Evolutionary conservation across 2,329 filamentous ascomycete genomes (phyloP).

Genomic region (Cladosporium sp.): DNA sequence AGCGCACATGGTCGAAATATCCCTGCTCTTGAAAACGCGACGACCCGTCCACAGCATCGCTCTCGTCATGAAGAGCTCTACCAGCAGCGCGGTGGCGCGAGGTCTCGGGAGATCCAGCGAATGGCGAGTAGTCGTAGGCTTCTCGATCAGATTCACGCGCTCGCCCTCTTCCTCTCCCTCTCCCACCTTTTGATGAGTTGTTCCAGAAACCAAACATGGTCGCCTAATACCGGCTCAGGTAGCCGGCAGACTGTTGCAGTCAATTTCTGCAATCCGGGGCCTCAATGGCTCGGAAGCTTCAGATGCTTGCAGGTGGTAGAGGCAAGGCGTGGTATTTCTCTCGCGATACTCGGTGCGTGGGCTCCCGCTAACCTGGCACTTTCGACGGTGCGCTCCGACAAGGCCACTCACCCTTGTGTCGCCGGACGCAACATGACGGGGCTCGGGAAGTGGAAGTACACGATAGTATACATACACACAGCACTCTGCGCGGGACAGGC

Average conservation of each 20-base stretch:
- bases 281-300: slow-evolving; percentile 8
- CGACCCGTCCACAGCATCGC: slow-evolving; percentile 14
- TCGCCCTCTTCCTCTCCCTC: not conserved
- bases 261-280: not conserved
- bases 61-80: slow-evolving; percentile 14
- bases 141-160: slow-evolving; percentile 6
- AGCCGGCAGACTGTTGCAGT: not conserved
- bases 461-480: not conserved
- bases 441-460: slow-evolving; percentile 7
- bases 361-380: too few species aligned
- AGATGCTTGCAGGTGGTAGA: not conserved
- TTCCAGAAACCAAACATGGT: slow-evolving; percentile 12
- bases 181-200: slow-evolving; percentile 2
- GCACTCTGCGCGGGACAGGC: slow-evolving; percentile 1
- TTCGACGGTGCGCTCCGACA: too few species aligned
- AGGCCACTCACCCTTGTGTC: not conserved
- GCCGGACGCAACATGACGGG: not conserved
- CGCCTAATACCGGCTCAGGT: not conserved
- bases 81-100: slow-evolving; percentile 24
- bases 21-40: slow-evolving; percentile 1
- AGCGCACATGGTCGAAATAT: slow-evolving; percentile 18
- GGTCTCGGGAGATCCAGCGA: slow-evolving; percentile 23
- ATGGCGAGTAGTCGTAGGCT: slow-evolving; percentile 15
- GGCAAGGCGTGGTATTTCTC: not conserved
- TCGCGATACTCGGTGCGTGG: not conserved